Conservation (phyloP, 331 rosid species). For the Pyracantha coccinea region DNA sequence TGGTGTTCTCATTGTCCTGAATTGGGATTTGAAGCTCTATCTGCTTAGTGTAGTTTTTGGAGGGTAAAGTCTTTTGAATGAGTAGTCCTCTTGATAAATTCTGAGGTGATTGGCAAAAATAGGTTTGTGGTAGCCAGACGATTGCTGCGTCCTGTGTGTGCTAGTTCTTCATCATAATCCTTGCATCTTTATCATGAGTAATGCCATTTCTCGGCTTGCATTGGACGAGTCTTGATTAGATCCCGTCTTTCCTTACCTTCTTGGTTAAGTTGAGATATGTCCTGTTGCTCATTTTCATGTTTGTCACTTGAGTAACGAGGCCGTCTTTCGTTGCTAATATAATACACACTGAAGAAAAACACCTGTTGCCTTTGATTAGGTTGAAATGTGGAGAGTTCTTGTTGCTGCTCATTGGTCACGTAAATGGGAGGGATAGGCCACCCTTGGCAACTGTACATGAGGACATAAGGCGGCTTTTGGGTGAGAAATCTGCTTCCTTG, state of each 20-base stretch:
- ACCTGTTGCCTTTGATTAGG: conserved; percentile 36
- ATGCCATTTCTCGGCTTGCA: neutral
- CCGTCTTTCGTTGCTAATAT: neutral
- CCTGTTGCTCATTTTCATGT: neutral
- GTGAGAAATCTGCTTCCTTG: conserved; percentile 93
- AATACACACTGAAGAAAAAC: neutral
- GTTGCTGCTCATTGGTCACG: conserved; percentile 86
- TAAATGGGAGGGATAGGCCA: conserved; percentile 70
- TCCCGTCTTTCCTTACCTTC: neutral
- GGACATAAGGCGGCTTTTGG: conserved; percentile 71
- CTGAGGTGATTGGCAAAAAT: neutral
- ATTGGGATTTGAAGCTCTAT: neutral
- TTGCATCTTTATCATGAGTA: neutral
- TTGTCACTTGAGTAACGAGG: neutral
- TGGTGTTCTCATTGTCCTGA: neutral
- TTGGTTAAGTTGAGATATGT: neutral
- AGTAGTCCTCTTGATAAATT: neutral
- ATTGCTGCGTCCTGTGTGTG: neutral
- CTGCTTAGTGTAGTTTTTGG: neutral
- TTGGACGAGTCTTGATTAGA: neutral
- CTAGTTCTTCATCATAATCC: neutral
- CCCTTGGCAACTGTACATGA: conserved; percentile 81
- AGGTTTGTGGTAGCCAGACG: neutral
- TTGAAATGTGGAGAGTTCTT: conserved; percentile 94
- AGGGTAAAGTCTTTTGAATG: neutral